Conservation (phyloP, 768 basidiomycete species). For the Serendipita sp. region DNA sequence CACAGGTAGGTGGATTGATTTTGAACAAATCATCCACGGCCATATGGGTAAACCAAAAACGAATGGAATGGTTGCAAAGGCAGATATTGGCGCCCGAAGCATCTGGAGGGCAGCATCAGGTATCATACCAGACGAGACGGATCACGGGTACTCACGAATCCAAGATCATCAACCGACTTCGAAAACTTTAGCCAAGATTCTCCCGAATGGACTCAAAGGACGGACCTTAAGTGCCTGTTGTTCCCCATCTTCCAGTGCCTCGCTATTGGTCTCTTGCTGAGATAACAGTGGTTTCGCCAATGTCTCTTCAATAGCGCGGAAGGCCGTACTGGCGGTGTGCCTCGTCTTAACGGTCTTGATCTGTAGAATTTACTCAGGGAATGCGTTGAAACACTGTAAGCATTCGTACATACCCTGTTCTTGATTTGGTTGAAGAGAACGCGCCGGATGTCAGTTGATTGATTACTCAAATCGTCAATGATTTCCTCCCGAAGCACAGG, state of each 20-base stretch:
- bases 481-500: not conserved
- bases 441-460: not conserved
- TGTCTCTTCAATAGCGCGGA: not conserved
- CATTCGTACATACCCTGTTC: not conserved
- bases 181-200: not conserved
- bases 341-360: slow-evolving; percentile 1
- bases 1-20: not conserved
- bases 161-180: not conserved
- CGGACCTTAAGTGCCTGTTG: not conserved
- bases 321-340: not conserved
- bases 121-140: not conserved
- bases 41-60: slow-evolving; percentile 6
- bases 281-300: not conserved
- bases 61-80: not conserved
- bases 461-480: slow-evolving; percentile 1
- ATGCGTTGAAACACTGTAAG: not conserved
- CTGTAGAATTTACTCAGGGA: not conserved
- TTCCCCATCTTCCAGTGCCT: not conserved
- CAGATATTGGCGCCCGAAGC: not conserved
- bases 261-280: not conserved
- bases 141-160: not conserved
- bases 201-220: not conserved
- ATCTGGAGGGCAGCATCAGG: not conserved
- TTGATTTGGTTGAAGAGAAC: slow-evolving; percentile 5
- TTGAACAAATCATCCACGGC: not conserved